phyloP scores from a whole-genome alignment of 1,139 yeast genomes.

The Tardiomyces digboiensis region DNA sequence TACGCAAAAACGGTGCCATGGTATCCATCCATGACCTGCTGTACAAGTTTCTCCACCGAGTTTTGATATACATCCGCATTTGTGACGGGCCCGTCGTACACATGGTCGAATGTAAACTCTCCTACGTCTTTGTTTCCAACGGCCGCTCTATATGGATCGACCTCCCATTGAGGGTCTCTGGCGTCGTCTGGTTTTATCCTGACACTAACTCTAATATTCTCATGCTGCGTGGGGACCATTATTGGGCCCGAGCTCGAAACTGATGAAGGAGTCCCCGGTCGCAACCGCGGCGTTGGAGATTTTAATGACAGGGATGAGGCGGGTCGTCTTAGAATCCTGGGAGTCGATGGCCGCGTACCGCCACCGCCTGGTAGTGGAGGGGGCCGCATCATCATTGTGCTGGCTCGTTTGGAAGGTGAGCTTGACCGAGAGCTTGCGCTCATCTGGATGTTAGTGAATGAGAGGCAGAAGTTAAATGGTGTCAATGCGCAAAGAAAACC shows the following conservation, averaged over 20 bases:
- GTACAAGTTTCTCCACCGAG: constrained; percentile 54
- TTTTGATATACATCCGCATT: constrained; percentile 54
- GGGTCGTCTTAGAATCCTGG: background rate
- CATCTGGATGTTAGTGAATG: background rate
- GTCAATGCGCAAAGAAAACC: no score
- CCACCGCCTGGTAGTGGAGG: background rate
- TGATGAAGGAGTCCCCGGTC: constrained; percentile 1
- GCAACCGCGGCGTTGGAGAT: background rate
- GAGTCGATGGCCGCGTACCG: constrained; percentile 1
- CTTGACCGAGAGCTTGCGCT: constrained; percentile 1
- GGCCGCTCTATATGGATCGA: constrained; percentile 13
- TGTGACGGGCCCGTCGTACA: constrained; percentile 38
- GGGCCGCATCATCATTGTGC: constrained; percentile 1
- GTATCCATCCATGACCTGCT: constrained; percentile 64
- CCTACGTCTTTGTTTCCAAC: constrained; percentile 25
- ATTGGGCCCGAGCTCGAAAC: background rate
- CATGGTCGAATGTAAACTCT: constrained; percentile 65
- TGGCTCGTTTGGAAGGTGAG: constrained; percentile 1
- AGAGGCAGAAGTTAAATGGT: no score
- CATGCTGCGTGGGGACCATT: background rate
- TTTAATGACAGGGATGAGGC: constrained; percentile 1
- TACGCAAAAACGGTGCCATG: constrained; percentile 90
- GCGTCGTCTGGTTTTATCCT: constrained; percentile 23
- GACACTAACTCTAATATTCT: constrained; percentile 28
- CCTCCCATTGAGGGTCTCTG: constrained; percentile 13